phyloP scores from a whole-genome alignment of 192 early-diverging fungal species.

The Piromyces sp. region DNA sequence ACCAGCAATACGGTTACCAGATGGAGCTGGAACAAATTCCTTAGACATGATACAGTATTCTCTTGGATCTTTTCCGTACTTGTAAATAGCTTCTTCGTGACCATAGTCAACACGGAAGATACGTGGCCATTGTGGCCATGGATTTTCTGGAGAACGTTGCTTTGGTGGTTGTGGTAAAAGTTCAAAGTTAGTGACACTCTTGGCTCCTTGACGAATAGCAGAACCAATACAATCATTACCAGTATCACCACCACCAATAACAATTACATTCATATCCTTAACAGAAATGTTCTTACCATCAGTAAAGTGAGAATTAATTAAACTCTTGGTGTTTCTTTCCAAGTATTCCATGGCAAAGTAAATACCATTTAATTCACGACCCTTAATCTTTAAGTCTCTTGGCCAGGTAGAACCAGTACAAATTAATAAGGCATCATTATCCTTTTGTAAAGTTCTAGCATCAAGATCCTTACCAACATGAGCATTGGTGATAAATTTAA shows the following conservation, averaged over 20 bases:
- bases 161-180: constrained; percentile 84
- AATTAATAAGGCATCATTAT: constrained; percentile 68
- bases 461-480: constrained; percentile 75
- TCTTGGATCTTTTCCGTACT: constrained; percentile 87
- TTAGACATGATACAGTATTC: constrained; percentile 89
- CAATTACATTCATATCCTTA: constrained; percentile 82
- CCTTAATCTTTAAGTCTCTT: constrained; percentile 78
- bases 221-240: constrained; percentile 94
- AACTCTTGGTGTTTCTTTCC: constrained; percentile 68
- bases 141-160: constrained; percentile 58
- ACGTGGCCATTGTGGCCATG: constrained; percentile 94
- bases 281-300: constrained; percentile 64
- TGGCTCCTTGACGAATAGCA: constrained; percentile 75
- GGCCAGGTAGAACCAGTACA: constrained; percentile 96
- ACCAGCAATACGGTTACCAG: constrained; percentile 57
- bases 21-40: constrained; percentile 72
- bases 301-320: constrained; percentile 61
- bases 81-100: constrained; percentile 72
- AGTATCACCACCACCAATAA: constrained; percentile 97
- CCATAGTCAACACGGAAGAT: constrained; percentile 94
- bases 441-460: constrained; percentile 37
- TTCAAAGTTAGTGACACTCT: constrained; percentile 88
- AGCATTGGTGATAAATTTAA: constrained; percentile 71
- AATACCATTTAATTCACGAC: constrained; percentile 69
- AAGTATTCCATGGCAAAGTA: constrained; percentile 99